phyloP scores from a whole-genome alignment of 805 yeast species.

The Nakazawaea anatomiae region DNA sequence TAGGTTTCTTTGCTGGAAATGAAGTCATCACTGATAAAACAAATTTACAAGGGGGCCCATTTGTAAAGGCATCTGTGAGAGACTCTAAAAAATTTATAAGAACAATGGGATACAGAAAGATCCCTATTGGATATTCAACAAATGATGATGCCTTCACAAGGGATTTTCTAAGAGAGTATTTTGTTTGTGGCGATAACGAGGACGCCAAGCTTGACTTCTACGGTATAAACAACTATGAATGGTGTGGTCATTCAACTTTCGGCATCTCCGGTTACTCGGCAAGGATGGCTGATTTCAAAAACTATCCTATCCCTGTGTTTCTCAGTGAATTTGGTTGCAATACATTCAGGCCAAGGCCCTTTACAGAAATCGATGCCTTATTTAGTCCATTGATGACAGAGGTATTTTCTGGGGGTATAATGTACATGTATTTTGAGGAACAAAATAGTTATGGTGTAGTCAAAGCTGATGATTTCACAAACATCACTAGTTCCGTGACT shows the following conservation, averaged over 20 bases:
- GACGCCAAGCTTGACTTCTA: constrained; percentile 60
- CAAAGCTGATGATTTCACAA: constrained; percentile 18
- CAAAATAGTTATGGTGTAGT: constrained; percentile 39
- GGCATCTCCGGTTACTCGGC: constrained; percentile 66
- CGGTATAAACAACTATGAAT: constrained; percentile 77
- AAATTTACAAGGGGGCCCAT: constrained; percentile 39
- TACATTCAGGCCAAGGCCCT: constrained; percentile 52
- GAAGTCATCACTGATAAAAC: constrained; percentile 32
- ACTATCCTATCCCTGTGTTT: constrained; percentile 68
- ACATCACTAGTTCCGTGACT: constrained; percentile 15
- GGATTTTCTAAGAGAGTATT: constrained; percentile 37
- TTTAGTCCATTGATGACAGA: constrained; percentile 64
- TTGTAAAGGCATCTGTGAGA: constrained; percentile 41
- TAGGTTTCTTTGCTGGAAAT: constrained; percentile 36
- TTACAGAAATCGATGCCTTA: constrained; percentile 64
- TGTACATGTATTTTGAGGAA: constrained; percentile 43
- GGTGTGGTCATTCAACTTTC: constrained; percentile 87
- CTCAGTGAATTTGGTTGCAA: constrained; percentile 81
- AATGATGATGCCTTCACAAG: constrained; percentile 38
- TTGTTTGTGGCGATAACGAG: constrained; percentile 34
- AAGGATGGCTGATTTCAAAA: constrained; percentile 54
- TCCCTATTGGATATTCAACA: constrained; percentile 43
- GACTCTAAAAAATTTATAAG: constrained; percentile 35
- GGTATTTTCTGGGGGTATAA: constrained; percentile 67
- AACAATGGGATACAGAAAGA: constrained; percentile 27